Percentiles rank a stretch among this genome's conserved stretches.
These are phyloP conservation scores for Clonostachys byssicola DNA, from an alignment of 2,329 filamentous ascomycete genomes.

Conservation along the genomic window DNA sequence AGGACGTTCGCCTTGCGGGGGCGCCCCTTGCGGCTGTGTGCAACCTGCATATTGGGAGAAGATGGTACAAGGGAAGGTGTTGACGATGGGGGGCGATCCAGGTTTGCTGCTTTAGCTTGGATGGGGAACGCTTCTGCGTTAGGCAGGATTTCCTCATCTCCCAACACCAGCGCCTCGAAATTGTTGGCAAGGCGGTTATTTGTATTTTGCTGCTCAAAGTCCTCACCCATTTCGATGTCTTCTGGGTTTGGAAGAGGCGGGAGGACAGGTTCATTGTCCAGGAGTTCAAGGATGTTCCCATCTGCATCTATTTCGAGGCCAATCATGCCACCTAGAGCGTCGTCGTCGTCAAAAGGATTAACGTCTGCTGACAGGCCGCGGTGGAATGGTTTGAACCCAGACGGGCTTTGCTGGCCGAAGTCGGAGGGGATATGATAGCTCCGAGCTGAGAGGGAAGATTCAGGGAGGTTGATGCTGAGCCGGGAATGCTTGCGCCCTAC, in stretches of 20 bases:
- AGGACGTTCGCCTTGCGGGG: constrained; percentile 15
- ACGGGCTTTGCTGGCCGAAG: constrained; percentile 23
- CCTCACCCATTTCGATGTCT: too few species aligned
- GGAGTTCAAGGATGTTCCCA: constrained; percentile 39
- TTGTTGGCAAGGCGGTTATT: too few species aligned
- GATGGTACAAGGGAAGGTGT: constrained; percentile 13
- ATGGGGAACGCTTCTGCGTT: constrained; percentile 26
- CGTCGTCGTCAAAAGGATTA: constrained; percentile 30
- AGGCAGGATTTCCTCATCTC: constrained; percentile 30
- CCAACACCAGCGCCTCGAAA: constrained; percentile 14
- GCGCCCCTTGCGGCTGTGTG: constrained; percentile 10
- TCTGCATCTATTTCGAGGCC: constrained; percentile 46
- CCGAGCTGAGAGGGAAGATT: constrained; percentile 24
- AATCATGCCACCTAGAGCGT: constrained; percentile 32
- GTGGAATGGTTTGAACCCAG: constrained; percentile 12
- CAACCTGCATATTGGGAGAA: constrained; percentile 6
- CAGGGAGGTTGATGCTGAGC: constrained; percentile 12
- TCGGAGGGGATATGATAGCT: constrained; percentile 25
- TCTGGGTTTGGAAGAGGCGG: constrained; percentile 25
- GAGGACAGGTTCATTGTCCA: constrained; percentile 37
- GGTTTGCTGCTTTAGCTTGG: constrained; percentile 6
- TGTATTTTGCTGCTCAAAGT: too few species aligned
- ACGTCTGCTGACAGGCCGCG: constrained; percentile 13
- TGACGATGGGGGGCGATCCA: constrained; percentile 3
- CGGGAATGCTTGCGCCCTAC: background rate